Evolutionary conservation across 2,329 filamentous ascomycete species (phyloP).

Genomic region (Diaporthe humulicola): DNA sequence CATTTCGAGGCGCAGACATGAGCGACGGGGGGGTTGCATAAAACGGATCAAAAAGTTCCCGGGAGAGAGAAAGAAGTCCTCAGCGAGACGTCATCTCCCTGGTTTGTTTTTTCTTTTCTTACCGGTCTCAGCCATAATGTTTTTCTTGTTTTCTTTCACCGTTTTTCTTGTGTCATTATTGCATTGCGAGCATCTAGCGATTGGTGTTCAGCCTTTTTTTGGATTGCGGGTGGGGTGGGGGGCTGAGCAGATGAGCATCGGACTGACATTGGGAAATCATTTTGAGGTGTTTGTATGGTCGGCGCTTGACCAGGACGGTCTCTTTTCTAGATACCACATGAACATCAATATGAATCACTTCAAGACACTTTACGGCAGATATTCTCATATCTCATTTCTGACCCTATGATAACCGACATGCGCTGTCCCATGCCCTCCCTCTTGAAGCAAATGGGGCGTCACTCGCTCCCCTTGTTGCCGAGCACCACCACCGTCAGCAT

Average conservation of each 20-base stretch:
- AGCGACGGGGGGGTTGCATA: constrained; percentile 6
- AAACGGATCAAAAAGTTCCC: constrained; percentile 31
- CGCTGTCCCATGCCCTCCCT: background rate
- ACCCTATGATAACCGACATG: background rate
- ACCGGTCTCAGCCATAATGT: background rate
- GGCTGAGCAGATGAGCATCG: constrained; percentile 27
- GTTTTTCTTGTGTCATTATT: constrained; percentile 25
- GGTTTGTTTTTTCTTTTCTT: background rate
- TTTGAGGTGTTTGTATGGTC: constrained; percentile 6
- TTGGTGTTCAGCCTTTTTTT: constrained; percentile 28
- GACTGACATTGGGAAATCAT: constrained; percentile 16
- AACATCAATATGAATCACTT: constrained; percentile 26
- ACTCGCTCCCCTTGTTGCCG: background rate
- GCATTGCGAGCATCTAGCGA: constrained; percentile 37
- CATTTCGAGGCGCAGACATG: constrained; percentile 17
- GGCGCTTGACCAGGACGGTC: constrained; percentile 26
- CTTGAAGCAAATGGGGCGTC: background rate
- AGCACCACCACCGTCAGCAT: constrained; percentile 4
- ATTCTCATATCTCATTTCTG: background rate
- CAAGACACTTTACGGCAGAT: background rate
- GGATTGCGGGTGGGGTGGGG: background rate
- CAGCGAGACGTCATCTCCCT: constrained; percentile 18
- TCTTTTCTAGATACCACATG: constrained; percentile 28
- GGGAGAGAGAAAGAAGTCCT: background rate
- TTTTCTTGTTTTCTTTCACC: constrained; percentile 6